phyloP scores from a whole-genome alignment of 164 flowering plant genomes.

The Magnolia kwangsiensis region DNA sequence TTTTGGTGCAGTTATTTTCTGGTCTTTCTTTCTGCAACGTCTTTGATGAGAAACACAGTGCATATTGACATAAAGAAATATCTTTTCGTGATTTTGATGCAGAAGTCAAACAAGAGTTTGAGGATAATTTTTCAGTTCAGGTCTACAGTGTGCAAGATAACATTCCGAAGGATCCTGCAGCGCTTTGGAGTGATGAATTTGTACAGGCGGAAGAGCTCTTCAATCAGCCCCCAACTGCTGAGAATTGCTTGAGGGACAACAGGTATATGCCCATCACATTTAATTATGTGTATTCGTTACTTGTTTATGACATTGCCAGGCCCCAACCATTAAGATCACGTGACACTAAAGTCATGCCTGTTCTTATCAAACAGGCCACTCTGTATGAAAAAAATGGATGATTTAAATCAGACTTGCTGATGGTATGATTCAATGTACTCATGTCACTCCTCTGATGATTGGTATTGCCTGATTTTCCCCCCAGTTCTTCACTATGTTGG shows the following conservation, averaged over 20 bases:
- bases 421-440: too few species aligned
- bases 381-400: too few species aligned
- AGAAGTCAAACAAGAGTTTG: constrained; percentile 79
- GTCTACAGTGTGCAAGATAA: constrained; percentile 88
- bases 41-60: background rate
- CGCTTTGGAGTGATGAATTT: constrained; percentile 37
- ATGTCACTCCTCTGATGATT: too few species aligned
- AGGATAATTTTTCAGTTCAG: constrained; percentile 70
- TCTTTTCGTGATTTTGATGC: constrained; percentile 29
- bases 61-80: background rate
- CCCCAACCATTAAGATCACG: too few species aligned
- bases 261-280: constrained; percentile 36
- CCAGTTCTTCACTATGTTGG: too few species aligned
- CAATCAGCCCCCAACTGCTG: constrained; percentile 36
- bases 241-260: constrained; percentile 91
- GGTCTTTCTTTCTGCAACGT: background rate
- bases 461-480: too few species aligned
- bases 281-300: constrained; percentile 1
- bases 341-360: background rate
- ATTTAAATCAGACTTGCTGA: too few species aligned
- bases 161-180: constrained; percentile 83
- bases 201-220: constrained; percentile 33
- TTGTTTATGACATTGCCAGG: constrained; percentile 3
- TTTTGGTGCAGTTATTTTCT: background rate
- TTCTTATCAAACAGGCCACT: background rate